Base-by-base conservation (phyloP, 768 basidiomycete genomes). In the Serendipita sp. region DNA sequence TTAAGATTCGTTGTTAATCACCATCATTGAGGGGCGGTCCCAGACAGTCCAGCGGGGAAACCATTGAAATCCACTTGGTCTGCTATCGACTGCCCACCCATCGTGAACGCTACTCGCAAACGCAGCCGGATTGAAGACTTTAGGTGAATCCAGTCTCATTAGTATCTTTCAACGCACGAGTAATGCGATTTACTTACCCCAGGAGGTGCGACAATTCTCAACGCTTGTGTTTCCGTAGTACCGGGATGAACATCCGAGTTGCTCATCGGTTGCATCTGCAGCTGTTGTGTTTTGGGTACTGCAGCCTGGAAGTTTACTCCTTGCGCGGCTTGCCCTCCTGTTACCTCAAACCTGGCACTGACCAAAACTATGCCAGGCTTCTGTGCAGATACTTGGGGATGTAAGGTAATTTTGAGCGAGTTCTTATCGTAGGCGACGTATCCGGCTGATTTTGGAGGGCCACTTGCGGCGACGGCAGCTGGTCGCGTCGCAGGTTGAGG, bases 211-310 rank as follows among this genome's bases (percentile, higher is more conserved):
- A 89, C 78, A 42, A 99, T 83, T 9, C 92, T 82, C 88, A 99
- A 87, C 71, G 95, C 91, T 71, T 98, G 96, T 9, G 93, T 95
- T 72, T 98, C 95, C 16, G 82, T 80, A 5, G 82, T 75, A 1
- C 92, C 90, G 0, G 90, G 85, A 34, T 74, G 75, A 44, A 99
- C 79, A 61, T 82, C 85, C 11, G 85, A 78, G 72, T 85, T 92
- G 3, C 92, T 92, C 88, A 98, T 97, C 3, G 95, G 91, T 63
- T 92, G 78, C 95, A 99, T 99, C 72, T 97, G 94, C 62, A 99
- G 73, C 71, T 96, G 93, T 74, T 96, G 94, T 0, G 93, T 89
- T 90, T 91, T 95, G 2, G 95, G 95, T 5, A 99, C 95, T 5
- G 95, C 96, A 42, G 93, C 96, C 71, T 98, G 96, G 77, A 99